Percentiles rank a stretch among this genome's conserved stretches.
phyloP scores from a whole-genome alignment of 129 eudicot genomes.

The Pulicaria dysenterica region DNA sequence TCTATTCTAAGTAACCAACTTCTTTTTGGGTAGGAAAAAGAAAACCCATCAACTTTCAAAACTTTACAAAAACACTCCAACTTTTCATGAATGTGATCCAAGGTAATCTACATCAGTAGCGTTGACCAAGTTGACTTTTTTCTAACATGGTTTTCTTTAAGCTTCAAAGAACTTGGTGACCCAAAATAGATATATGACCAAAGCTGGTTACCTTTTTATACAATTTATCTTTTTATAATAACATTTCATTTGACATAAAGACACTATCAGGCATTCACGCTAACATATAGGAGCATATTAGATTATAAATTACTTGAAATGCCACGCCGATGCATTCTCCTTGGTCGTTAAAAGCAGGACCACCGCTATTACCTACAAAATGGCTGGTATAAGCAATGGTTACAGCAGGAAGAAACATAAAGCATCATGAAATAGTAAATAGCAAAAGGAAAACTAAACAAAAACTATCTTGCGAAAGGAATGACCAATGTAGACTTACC shows the following conservation, averaged over 20 bases:
- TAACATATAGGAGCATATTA: constrained; percentile 16
- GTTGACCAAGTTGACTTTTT: not conserved
- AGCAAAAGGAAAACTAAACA: constrained; percentile 3
- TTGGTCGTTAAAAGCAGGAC: constrained; percentile 95
- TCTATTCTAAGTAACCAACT: not conserved
- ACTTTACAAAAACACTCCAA: not conserved
- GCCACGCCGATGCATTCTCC: constrained; percentile 99
- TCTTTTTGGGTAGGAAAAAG: not conserved
- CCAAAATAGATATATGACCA: too few relatives aligned
- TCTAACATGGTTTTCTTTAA: not conserved
- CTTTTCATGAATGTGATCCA: not conserved
- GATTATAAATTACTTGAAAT: constrained; percentile 73
- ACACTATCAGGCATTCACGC: constrained; percentile 8
- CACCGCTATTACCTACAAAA: constrained; percentile 95
- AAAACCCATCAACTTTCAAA: not conserved
- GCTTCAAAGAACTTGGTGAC: not conserved
- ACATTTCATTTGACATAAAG: constrained; percentile 8
- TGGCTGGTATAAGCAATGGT: constrained; percentile 40
- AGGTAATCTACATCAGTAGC: not conserved
- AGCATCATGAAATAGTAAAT: constrained; percentile 19
- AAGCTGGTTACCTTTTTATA: not conserved
- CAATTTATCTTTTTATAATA: constrained; percentile 11
- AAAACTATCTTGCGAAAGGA: not conserved
- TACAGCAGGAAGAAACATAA: constrained; percentile 31
- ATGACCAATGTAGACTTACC: constrained; percentile 45